These are phyloP conservation scores for Urochloa ruziziensis DNA, from an alignment of 176 grass and related monocot genomes.

Conservation along the genomic window DNA sequence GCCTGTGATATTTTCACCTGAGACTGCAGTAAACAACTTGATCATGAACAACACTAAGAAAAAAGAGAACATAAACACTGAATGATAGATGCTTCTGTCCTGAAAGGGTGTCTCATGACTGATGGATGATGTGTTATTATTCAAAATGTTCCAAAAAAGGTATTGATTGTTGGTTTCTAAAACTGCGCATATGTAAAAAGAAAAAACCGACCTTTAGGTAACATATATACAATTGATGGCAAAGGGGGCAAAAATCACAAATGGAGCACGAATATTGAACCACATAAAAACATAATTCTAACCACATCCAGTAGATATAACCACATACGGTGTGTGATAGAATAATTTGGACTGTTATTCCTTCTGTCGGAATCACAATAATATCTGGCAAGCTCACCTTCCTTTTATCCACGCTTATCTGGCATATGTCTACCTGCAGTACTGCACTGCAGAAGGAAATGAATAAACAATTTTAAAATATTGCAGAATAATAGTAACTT, in stretches of 20 bases:
- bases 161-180: too few relatives aligned
- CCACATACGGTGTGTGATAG: conserved; percentile 81
- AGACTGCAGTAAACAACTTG: conserved; percentile 31
- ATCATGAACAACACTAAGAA: too few relatives aligned
- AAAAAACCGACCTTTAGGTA: conserved; percentile 61
- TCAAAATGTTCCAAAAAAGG: too few relatives aligned
- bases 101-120: too few relatives aligned
- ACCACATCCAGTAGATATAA: too few relatives aligned
- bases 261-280: too few relatives aligned
- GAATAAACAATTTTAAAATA: too few relatives aligned
- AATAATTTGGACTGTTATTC: conserved; percentile 85
- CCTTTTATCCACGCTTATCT: conserved; percentile 79
- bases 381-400: conserved; percentile 88
- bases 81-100: neutral
- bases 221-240: conserved; percentile 58
- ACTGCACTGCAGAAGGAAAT: too few relatives aligned
- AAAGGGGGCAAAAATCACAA: conserved; percentile 1
- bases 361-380: conserved; percentile 48
- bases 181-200: too few relatives aligned
- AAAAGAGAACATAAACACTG: neutral
- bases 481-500: too few relatives aligned
- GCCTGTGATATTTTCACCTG: conserved; percentile 94
- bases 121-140: too few relatives aligned
- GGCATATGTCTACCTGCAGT: conserved; percentile 82
- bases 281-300: too few relatives aligned